Evolutionary conservation across 1,139 yeast species (phyloP).

Genomic region (Scheffersomyces parashehatae): DNA sequence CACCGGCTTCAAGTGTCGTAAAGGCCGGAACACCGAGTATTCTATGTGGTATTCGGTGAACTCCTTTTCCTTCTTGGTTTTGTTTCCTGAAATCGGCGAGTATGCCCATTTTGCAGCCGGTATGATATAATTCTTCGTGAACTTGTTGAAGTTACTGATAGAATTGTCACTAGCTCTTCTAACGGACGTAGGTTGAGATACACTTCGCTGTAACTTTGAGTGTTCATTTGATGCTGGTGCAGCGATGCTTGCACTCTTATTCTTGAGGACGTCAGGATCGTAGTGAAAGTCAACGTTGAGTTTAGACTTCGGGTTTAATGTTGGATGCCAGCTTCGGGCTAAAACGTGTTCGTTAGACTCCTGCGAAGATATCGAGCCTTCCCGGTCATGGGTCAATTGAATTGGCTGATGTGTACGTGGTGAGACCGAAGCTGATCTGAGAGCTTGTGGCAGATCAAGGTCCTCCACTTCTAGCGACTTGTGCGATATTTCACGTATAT

Average conservation of each 20-base stretch:
- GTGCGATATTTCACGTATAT: too few relatives aligned
- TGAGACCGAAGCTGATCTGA: too few relatives aligned
- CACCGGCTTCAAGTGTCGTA: constrained; percentile 23
- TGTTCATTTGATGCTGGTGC: neutral
- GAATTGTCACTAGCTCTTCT: constrained; percentile 1
- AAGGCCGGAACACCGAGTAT: constrained; percentile 53
- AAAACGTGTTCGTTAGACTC: neutral
- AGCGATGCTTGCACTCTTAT: neutral
- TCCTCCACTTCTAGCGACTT: too few relatives aligned
- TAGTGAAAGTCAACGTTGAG: too few relatives aligned
- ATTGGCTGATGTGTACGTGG: neutral
- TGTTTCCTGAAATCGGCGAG: constrained; percentile 11
- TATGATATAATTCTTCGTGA: constrained; percentile 25
- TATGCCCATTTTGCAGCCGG: constrained; percentile 27
- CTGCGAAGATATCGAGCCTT: neutral
- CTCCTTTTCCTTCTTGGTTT: neutral
- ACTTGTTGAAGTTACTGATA: constrained; percentile 16
- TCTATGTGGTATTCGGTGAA: constrained; percentile 35
- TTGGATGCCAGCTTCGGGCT: neutral
- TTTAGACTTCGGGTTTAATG: neutral
- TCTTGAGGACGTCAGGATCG: neutral
- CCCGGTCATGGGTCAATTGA: neutral
- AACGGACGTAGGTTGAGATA: neutral
- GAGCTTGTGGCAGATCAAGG: too few relatives aligned
- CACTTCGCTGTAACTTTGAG: neutral